Percentiles rank a stretch among this genome's conserved stretches.
phyloP scores from a whole-genome alignment of 2,329 filamentous ascomycete species.

The Phoma sp. region DNA sequence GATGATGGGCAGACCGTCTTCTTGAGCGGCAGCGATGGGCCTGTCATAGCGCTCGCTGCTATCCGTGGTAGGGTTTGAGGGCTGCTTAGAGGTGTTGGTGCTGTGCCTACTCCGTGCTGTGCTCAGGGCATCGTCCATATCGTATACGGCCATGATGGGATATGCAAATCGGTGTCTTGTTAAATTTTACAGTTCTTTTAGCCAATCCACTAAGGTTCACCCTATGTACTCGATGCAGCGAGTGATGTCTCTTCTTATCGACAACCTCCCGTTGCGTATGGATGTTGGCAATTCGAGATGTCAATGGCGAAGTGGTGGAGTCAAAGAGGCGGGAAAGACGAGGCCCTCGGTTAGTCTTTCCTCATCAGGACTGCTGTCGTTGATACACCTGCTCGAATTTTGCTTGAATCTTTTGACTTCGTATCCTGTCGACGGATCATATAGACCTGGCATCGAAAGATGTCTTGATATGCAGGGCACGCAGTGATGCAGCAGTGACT shows the following conservation, averaged over 20 bases:
- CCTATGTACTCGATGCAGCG: too few relatives aligned
- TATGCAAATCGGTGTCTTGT: neutral
- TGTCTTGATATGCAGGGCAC: too few relatives aligned
- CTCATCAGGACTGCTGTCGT: neutral
- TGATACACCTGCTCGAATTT: neutral
- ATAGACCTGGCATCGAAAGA: too few relatives aligned
- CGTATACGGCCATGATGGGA: conserved; percentile 17
- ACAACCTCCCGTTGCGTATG: too few relatives aligned
- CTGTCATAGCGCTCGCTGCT: conserved; percentile 15
- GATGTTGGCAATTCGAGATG: neutral
- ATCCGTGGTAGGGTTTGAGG: conserved; percentile 31
- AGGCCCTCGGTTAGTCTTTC: conserved; percentile 10
- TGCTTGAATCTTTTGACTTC: neutral
- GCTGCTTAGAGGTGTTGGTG: neutral
- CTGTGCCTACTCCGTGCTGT: conserved; percentile 14
- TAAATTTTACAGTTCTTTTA: neutral
- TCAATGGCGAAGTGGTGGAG: neutral
- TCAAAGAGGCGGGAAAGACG: neutral
- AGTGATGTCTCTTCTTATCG: too few relatives aligned
- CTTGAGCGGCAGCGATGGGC: conserved; percentile 22
- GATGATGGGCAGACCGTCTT: conserved; percentile 47
- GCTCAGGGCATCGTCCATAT: conserved; percentile 20
- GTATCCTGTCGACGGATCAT: neutral
- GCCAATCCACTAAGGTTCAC: too few relatives aligned
- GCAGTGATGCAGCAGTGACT: too few relatives aligned